phyloP scores from a whole-genome alignment of 192 early-diverging fungal species.

The Pilobolus umbonatus region DNA sequence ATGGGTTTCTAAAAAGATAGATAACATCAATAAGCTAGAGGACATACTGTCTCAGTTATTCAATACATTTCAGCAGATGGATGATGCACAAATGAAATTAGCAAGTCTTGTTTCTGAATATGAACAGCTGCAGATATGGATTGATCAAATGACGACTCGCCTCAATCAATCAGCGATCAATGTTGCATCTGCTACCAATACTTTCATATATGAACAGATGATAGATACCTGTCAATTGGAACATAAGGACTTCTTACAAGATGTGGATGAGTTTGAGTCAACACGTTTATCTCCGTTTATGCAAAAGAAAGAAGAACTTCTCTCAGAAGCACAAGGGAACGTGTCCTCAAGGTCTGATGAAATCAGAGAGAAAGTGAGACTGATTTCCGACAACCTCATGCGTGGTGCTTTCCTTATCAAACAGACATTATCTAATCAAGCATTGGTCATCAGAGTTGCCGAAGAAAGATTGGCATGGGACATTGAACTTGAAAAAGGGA shows the following conservation, averaged over 20 bases:
- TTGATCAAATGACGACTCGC: neutral
- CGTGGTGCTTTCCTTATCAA: neutral
- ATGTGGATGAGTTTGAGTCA: neutral
- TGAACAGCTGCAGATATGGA: constrained; percentile 1
- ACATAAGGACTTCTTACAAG: neutral
- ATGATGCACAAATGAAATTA: neutral
- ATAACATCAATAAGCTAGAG: neutral
- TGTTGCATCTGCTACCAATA: neutral
- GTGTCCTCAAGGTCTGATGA: neutral
- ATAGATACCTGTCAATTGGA: neutral
- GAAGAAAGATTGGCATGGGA: constrained; percentile 9
- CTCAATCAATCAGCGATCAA: neutral
- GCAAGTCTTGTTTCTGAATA: neutral
- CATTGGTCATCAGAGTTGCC: neutral
- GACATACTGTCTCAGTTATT: neutral
- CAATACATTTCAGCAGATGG: constrained; percentile 4
- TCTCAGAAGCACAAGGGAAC: neutral
- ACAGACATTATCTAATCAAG: neutral
- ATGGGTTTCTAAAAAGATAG: neutral
- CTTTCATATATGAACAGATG: neutral
- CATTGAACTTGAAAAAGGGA: neutral
- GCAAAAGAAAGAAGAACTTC: neutral
- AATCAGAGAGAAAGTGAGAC: neutral
- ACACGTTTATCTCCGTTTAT: neutral
- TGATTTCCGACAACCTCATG: neutral